Percentiles rank a stretch among this genome's conserved stretches.
phyloP scores from a whole-genome alignment of 257 asterid genomes.

The Nyctanthes arbortristis region DNA sequence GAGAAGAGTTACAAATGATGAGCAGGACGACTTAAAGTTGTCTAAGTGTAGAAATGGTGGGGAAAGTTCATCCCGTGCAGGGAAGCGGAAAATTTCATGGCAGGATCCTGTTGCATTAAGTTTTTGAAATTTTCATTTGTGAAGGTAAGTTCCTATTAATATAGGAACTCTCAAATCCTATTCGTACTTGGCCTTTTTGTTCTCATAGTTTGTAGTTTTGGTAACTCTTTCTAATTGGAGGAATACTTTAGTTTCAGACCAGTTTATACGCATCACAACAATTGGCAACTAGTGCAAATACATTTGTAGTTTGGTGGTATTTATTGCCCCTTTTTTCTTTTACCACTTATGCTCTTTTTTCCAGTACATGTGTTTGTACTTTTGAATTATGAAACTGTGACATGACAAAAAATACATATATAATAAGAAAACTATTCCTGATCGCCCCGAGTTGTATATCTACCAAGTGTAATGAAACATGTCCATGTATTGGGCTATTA shows the following conservation, averaged over 20 bases:
- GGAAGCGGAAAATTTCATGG: slow-evolving; percentile 85
- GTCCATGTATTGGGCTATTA: too few relatives aligned
- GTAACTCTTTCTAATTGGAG: slow-evolving; percentile 1
- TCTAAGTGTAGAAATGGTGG: slow-evolving; percentile 65
- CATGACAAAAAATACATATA: too few relatives aligned
- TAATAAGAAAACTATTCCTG: too few relatives aligned
- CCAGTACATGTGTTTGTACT: too few relatives aligned
- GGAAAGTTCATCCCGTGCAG: slow-evolving; percentile 63
- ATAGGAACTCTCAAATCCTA: not conserved
- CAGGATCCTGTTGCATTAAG: slow-evolving; percentile 86
- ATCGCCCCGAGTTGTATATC: too few relatives aligned
- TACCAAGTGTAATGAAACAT: too few relatives aligned
- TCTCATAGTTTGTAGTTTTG: not conserved
- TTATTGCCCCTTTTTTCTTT: not conserved
- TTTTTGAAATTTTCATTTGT: slow-evolving; percentile 42
- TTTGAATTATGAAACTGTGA: too few relatives aligned
- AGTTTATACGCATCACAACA: not conserved
- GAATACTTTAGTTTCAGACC: not conserved
- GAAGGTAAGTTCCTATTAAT: not conserved
- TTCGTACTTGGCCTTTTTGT: not conserved
- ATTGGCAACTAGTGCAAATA: slow-evolving; percentile 13
- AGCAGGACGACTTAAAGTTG: slow-evolving; percentile 57
- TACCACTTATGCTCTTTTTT: not conserved
- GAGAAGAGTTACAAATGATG: slow-evolving; percentile 52
- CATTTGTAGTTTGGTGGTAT: not conserved